Conservation (phyloP, 1,139 yeast genomes). For the Saccharomyces hybrid region DNA sequence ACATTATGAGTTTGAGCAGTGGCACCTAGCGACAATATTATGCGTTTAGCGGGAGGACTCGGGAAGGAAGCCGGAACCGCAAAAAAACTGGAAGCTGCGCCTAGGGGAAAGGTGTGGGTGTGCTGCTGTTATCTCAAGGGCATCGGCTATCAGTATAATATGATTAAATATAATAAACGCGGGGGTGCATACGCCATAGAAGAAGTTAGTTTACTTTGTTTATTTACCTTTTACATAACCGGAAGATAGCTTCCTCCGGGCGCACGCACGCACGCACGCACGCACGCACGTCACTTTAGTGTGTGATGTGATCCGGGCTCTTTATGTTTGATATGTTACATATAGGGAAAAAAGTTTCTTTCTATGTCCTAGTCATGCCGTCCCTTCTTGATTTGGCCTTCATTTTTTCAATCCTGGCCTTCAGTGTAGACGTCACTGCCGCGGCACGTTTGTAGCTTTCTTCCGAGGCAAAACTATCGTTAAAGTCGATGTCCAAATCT, state of each 20-base stretch:
- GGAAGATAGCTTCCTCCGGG: not conserved
- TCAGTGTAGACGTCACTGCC: slow-evolving; percentile 76
- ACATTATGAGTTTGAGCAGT: not conserved
- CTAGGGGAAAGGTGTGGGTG: not conserved
- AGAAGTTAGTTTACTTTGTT: not conserved
- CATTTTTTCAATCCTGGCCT: slow-evolving; percentile 86
- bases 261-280: too few relatives aligned
- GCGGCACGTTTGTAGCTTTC: slow-evolving; percentile 88
- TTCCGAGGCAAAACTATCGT: slow-evolving; percentile 37
- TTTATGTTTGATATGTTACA: not conserved
- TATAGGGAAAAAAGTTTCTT: not conserved
- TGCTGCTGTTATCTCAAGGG: not conserved
- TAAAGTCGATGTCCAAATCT: slow-evolving; percentile 6
- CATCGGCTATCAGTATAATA: not conserved
- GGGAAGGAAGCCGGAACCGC: not conserved
- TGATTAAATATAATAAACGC: not conserved
- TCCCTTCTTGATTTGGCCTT: slow-evolving; percentile 46
- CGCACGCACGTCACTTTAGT: too few relatives aligned
- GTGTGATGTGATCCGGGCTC: not conserved
- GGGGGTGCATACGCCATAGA: not conserved
- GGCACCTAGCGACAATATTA: not conserved
- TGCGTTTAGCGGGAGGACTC: slow-evolving; percentile 5
- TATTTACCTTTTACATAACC: not conserved
- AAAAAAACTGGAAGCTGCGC: not conserved
- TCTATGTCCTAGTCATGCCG: slow-evolving; percentile 1